phyloP scores from a whole-genome alignment of 805 yeast species.

The Schwanniomyces sp. region DNA sequence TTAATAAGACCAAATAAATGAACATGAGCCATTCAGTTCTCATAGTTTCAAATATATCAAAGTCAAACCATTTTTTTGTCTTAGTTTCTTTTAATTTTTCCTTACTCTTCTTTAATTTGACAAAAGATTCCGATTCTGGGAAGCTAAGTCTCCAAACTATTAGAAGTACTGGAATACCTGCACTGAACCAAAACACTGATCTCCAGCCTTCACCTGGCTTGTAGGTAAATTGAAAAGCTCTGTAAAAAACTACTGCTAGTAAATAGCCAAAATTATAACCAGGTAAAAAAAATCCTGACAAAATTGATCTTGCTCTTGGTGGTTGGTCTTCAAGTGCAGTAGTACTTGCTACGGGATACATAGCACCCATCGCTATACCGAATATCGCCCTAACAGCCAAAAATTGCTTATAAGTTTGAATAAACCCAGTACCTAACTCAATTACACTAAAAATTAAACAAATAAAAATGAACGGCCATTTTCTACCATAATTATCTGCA shows the following conservation, averaged over 20 bases:
- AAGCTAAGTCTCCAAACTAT: slow-evolving; percentile 30
- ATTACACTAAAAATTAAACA: slow-evolving; percentile 46
- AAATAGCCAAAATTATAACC: slow-evolving; percentile 76
- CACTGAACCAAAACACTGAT: slow-evolving; percentile 65
- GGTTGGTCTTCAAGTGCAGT: slow-evolving; percentile 59
- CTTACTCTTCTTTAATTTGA: slow-evolving; percentile 24
- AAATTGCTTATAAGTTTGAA: slow-evolving; percentile 54
- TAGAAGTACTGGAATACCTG: slow-evolving; percentile 47
- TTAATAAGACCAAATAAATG: slow-evolving; percentile 53
- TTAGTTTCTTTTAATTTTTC: neutral
- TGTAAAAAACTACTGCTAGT: slow-evolving; percentile 60
- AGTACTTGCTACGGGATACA: slow-evolving; percentile 54
- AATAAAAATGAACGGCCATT: slow-evolving; percentile 53
- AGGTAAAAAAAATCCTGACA: slow-evolving; percentile 73
- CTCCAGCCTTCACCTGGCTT: slow-evolving; percentile 59
- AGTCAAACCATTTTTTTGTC: slow-evolving; percentile 3
- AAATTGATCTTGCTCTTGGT: slow-evolving; percentile 51
- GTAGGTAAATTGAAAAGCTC: slow-evolving; percentile 55
- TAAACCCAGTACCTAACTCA: slow-evolving; percentile 68
- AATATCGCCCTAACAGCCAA: slow-evolving; percentile 15
- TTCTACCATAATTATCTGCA: slow-evolving; percentile 62
- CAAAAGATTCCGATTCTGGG: slow-evolving; percentile 52
- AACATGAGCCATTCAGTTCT: slow-evolving; percentile 60
- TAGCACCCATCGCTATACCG: slow-evolving; percentile 58
- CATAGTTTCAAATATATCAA: slow-evolving; percentile 11